Evolutionary conservation across 805 yeast genomes (phyloP).

Genomic region (Ogataea chonburiensis): DNA sequence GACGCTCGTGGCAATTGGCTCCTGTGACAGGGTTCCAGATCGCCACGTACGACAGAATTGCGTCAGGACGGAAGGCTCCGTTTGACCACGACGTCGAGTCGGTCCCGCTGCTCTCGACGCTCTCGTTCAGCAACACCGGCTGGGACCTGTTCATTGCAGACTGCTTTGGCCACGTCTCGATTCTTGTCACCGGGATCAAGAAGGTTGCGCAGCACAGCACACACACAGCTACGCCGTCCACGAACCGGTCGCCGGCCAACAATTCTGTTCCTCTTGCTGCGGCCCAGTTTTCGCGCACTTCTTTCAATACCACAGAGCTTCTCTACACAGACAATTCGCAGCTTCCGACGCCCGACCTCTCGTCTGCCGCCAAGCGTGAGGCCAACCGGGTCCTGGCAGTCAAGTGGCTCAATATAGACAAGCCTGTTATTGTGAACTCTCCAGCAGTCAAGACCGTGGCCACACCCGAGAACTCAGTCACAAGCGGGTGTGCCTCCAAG

Average conservation of each 20-base stretch:
- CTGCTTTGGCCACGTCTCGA: constrained; percentile 61
- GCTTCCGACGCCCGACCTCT: constrained; percentile 25
- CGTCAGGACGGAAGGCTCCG: constrained; percentile 21
- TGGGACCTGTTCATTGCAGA: constrained; percentile 83
- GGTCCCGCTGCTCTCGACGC: constrained; percentile 36
- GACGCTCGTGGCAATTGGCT: constrained; percentile 76
- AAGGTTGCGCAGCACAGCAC: constrained; percentile 22
- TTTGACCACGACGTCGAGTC: constrained; percentile 11
- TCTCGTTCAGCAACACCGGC: constrained; percentile 77
- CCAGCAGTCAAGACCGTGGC: constrained; percentile 48
- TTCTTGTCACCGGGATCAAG: constrained; percentile 50
- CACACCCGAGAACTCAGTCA: constrained; percentile 25
- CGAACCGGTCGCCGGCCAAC: constrained; percentile 20
- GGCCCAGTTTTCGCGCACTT: constrained; percentile 40
- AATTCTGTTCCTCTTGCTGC: constrained; percentile 15
- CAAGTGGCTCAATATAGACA: constrained; percentile 75
- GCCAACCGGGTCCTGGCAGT: constrained; percentile 45
- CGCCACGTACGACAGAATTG: constrained; percentile 15
- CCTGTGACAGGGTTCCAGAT: constrained; percentile 42
- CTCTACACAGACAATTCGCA: constrained; percentile 42
- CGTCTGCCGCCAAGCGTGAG: constrained; percentile 22
- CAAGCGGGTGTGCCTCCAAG: constrained; percentile 37
- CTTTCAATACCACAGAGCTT: constrained; percentile 41
- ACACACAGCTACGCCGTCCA: constrained; percentile 19
- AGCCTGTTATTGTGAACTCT: constrained; percentile 57